Conservation (phyloP, 352 stramenopile genomes). For the Halophytophthora polymorphica region DNA sequence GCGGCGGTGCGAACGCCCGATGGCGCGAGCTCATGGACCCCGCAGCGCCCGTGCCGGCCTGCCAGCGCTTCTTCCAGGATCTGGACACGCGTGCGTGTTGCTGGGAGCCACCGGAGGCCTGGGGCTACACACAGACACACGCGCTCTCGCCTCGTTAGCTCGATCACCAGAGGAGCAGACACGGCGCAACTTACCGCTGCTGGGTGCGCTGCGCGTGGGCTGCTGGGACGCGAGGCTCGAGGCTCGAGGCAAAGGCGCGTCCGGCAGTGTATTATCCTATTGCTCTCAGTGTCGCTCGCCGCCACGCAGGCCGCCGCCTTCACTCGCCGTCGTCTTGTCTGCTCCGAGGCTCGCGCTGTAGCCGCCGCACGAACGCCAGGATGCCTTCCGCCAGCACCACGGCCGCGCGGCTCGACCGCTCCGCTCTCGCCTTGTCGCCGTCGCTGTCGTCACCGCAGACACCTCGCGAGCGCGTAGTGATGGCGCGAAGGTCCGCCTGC, state of each 20-base stretch:
- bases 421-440: slow-evolving; percentile 10
- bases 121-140: too few species aligned
- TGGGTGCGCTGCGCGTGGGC: too few species aligned
- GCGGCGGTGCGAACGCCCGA: slow-evolving; percentile 3
- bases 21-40: slow-evolving; percentile 57
- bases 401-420: slow-evolving; percentile 30
- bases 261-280: slow-evolving; percentile 41
- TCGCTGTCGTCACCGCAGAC: slow-evolving; percentile 1
- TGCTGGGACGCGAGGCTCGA: too few species aligned
- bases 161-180: too few species aligned
- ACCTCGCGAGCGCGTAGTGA: slow-evolving; percentile 15
- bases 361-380: slow-evolving; percentile 29
- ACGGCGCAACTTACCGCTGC: too few species aligned
- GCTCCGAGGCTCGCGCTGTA: slow-evolving; percentile 13
- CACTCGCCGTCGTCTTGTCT: slow-evolving; percentile 28
- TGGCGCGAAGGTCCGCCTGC: slow-evolving; percentile 36
- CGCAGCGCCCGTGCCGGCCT: slow-evolving; percentile 14
- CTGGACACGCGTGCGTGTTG: slow-evolving; percentile 29
- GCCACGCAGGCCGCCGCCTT: slow-evolving; percentile 25
- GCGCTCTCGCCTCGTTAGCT: too few species aligned
- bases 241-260: slow-evolving; percentile 14
- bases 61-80: slow-evolving; percentile 47
- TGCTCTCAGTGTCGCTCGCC: slow-evolving; percentile 24
- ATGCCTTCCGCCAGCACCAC: slow-evolving; percentile 43
- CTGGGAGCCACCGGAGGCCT: slow-evolving; percentile 27